Base-by-base conservation (phyloP, 305 asterid species). In the Solanum aculeatissimum region DNA sequence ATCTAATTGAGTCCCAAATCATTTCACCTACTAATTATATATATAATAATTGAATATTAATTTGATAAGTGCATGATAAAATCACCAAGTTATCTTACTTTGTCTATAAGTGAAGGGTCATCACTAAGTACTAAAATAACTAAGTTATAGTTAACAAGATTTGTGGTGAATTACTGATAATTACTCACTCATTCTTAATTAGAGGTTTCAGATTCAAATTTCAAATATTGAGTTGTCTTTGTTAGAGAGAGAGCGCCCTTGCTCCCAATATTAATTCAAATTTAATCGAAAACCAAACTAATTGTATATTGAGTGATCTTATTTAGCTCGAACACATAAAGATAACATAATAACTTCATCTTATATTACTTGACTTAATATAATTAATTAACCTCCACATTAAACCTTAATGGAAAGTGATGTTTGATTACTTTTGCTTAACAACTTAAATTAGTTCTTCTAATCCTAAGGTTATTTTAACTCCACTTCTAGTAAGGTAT, bases 351-450 rank as follows among this genome's bases (percentile, higher is more conserved):
- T 74, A 49, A 75, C 63, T 9, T 75, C 62, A 75, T 49, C 18
- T 49, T 74, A 45, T 14, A 74, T 14, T 72, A 63, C 81, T 49
- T 15, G 45, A 25, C 63, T 77, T 43, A 2, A 74, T 47, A 43
- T 72, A 43, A 25, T 66, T 66, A 66, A 23, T 45, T 45, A 14
- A 23, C 15, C 27, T 75, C 58, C 81, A 75, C 62, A 47, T 75
- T 13, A 49, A 49, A n/a, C 81, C 81, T 47, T 75, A 47, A 2
- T 75, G 81, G 81, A 75, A 60, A 49, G 81, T 75, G 62, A 75
- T 75, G 62, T 25, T 75, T 16, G 81, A 75, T 47, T 23, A 47
- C 60, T 45, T 75, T 29, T 68, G 9, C 15, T 27, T 25, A 25
- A 47, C 3, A 75, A 49, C 81, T 75, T 49, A 21, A 7, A 27